These are phyloP conservation scores for Stipa capillata DNA, from an alignment of 176 grass and related monocot genomes.

Conservation along the genomic window DNA sequence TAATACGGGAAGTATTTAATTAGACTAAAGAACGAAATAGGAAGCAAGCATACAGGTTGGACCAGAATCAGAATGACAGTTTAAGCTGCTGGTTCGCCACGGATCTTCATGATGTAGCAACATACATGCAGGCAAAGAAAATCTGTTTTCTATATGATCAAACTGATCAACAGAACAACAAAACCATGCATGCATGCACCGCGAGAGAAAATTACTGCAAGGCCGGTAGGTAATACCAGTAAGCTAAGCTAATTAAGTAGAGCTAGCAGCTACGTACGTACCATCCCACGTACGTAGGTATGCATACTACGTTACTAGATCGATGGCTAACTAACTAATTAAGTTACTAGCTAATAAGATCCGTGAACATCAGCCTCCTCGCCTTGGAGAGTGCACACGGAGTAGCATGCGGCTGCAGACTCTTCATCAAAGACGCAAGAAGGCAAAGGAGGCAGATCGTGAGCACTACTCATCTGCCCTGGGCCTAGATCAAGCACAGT, in stretches of 20 bases:
- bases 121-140: not conserved
- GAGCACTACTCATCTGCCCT: slow-evolving; percentile 20
- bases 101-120: not conserved
- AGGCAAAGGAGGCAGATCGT: slow-evolving; percentile 53
- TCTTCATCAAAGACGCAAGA: slow-evolving; percentile 30
- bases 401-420: slow-evolving; percentile 25
- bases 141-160: not conserved
- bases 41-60: not conserved
- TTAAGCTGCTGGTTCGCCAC: not conserved
- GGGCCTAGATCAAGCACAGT: not conserved
- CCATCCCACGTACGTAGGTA: not conserved
- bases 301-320: not conserved
- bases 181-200: not conserved
- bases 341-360: slow-evolving; percentile 48
- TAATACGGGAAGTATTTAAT: too few relatives aligned
- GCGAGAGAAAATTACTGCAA: not conserved
- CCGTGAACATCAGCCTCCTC: slow-evolving; percentile 25
- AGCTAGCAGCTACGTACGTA: not conserved
- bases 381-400: slow-evolving; percentile 12
- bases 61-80: not conserved
- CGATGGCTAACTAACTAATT: not conserved
- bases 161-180: not conserved
- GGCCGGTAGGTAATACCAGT: too few relatives aligned
- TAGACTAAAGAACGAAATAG: not conserved
- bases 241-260: not conserved